Percentiles rank a stretch among this genome's conserved stretches.
Evolutionary conservation across 306 rosid species (phyloP).

Genomic region (Quercus dentata): DNA sequence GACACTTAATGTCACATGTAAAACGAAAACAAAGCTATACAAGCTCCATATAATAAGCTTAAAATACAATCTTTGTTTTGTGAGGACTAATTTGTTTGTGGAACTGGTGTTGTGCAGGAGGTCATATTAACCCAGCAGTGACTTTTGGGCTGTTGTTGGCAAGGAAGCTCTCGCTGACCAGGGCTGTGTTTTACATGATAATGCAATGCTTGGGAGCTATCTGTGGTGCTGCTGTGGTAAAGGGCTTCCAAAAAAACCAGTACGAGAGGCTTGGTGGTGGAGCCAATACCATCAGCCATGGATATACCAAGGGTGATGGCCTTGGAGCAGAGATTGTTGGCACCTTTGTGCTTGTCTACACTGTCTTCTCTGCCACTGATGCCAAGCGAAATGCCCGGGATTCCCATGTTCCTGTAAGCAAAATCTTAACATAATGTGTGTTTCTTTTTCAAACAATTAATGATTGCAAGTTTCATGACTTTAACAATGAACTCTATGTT

Average conservation of each 20-base stretch:
- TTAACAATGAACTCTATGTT: not conserved
- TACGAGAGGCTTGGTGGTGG: slow-evolving; percentile 32
- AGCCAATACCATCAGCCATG: slow-evolving; percentile 11
- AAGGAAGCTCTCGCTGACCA: slow-evolving; percentile 28
- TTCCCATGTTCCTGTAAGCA: slow-evolving; percentile 39
- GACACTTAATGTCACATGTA: too few species aligned
- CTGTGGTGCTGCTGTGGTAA: slow-evolving; percentile 31
- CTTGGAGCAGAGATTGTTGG: slow-evolving; percentile 41
- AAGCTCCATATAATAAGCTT: too few species aligned
- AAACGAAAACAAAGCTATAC: too few species aligned
- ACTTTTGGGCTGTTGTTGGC: slow-evolving; percentile 37
- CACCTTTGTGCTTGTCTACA: slow-evolving; percentile 36
- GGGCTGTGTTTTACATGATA: slow-evolving; percentile 29
- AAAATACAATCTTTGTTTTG: too few species aligned
- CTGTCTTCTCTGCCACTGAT: slow-evolving; percentile 41
- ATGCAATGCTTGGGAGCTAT: slow-evolving; percentile 41
- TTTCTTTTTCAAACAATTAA: not conserved
- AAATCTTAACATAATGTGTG: not conserved
- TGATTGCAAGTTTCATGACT: not conserved
- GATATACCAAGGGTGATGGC: slow-evolving; percentile 17
- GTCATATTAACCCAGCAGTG: slow-evolving; percentile 40
- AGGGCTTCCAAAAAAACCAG: slow-evolving; percentile 14
- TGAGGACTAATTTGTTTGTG: not conserved
- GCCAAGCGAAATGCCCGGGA: slow-evolving; percentile 39
- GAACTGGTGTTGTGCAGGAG: slow-evolving; percentile 18